phyloP scores from a whole-genome alignment of 139 green algal genomes.

The Chlorella vulgaris region DNA sequence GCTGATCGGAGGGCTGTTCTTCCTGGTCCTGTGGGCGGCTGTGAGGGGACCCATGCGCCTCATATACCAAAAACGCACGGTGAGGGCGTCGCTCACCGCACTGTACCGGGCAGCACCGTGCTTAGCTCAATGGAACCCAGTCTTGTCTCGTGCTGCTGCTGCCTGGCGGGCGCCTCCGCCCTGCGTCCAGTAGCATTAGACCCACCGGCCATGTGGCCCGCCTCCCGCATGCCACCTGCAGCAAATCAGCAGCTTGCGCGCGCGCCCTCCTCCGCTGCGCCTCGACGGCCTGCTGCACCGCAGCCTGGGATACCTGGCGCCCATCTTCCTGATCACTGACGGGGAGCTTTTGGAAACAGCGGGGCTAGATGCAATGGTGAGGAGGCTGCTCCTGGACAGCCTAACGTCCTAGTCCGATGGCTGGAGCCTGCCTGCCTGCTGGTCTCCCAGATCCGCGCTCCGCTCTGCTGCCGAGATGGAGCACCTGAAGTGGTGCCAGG shows the following conservation, averaged over 20 bases:
- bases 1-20: not conserved
- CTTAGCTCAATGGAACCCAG: no score
- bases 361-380: constrained; percentile 12
- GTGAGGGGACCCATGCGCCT: not conserved
- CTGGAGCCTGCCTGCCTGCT: not conserved
- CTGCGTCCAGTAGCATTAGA: no score
- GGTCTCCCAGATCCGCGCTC: not conserved
- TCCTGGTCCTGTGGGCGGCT: constrained; percentile 8
- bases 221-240: not conserved
- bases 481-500: no score
- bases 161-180: no score
- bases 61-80: constrained; percentile 22
- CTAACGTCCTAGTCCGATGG: not conserved
- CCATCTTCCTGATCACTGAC: constrained; percentile 10
- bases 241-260: not conserved
- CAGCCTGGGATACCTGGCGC: not conserved
- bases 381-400: not conserved
- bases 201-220: not conserved
- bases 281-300: constrained; percentile 10
- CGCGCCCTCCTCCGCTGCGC: constrained; percentile 13
- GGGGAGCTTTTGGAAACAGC: constrained; percentile 11
- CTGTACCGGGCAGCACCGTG: not conserved
- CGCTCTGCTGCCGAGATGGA: no score
- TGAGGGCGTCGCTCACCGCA: not conserved
- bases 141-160: no score